Conservation (phyloP, 2,329 filamentous ascomycete genomes). For the Fusarium illudens region DNA sequence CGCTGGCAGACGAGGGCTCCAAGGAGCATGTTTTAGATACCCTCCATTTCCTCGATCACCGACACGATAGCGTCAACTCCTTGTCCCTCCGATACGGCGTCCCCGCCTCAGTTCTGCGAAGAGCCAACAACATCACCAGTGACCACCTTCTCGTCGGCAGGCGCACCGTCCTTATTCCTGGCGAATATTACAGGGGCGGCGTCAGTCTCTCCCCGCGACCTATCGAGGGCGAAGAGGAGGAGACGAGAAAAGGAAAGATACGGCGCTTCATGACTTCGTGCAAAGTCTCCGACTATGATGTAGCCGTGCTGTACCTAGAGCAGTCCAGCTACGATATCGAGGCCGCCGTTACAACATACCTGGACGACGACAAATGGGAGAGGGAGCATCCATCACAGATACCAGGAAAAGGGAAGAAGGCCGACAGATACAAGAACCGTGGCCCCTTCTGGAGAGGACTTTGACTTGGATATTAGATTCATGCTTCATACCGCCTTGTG, state of each 20-base stretch:
- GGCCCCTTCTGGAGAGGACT: slow-evolving; percentile 47
- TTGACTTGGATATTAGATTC: slow-evolving; percentile 41
- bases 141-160: slow-evolving; percentile 77
- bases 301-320: slow-evolving; percentile 78
- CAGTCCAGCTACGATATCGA: slow-evolving; percentile 73
- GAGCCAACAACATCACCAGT: slow-evolving; percentile 73
- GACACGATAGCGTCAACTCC: slow-evolving; percentile 72
- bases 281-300: slow-evolving; percentile 80
- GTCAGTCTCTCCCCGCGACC: slow-evolving; percentile 75
- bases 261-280: slow-evolving; percentile 81
- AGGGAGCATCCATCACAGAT: slow-evolving; percentile 63
- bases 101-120: slow-evolving; percentile 68
- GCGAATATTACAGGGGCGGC: slow-evolving; percentile 72
- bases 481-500: slow-evolving; percentile 41
- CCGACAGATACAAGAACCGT: slow-evolving; percentile 44
- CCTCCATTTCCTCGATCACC: slow-evolving; percentile 77
- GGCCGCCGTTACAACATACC: slow-evolving; percentile 68
- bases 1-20: slow-evolving; percentile 37
- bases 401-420: slow-evolving; percentile 35
- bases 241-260: slow-evolving; percentile 73
- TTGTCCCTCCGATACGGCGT: slow-evolving; percentile 77
- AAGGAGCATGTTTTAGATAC: slow-evolving; percentile 65
- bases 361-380: slow-evolving; percentile 81
- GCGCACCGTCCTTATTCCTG: slow-evolving; percentile 75
- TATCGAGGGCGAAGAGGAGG: slow-evolving; percentile 78